Conservation (phyloP, 495 filamentous ascomycete species). For the Baudoinia panamericana region DNA sequence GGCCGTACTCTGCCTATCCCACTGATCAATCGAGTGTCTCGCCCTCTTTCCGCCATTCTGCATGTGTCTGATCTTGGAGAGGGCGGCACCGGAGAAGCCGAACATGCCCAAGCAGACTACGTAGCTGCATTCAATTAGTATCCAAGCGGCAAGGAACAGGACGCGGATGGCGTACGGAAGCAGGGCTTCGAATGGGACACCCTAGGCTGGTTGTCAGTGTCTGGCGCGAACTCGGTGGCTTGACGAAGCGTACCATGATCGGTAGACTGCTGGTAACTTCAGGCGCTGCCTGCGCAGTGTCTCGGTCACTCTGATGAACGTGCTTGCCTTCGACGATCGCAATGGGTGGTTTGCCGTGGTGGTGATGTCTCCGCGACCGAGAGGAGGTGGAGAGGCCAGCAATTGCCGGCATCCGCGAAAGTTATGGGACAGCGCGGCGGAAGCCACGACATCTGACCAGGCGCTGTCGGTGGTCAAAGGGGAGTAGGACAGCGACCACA, state of each 20-base stretch:
- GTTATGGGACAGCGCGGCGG: too few species aligned
- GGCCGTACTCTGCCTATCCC: slow-evolving; percentile 68
- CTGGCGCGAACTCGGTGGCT: neutral
- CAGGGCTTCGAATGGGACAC: slow-evolving; percentile 89
- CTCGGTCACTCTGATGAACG: neutral
- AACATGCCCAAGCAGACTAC: slow-evolving; percentile 47
- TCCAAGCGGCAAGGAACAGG: too few species aligned
- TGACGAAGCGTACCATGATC: slow-evolving; percentile 2
- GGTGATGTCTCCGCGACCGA: too few species aligned
- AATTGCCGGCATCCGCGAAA: too few species aligned
- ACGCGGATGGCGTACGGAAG: slow-evolving; percentile 76
- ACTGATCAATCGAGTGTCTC: slow-evolving; percentile 74
- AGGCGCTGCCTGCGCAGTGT: neutral
- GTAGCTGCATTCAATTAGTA: slow-evolving; percentile 15
- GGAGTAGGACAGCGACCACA: too few species aligned
- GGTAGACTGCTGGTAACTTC: neutral
- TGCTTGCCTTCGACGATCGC: too few species aligned
- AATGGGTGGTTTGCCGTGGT: too few species aligned
- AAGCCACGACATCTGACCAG: too few species aligned
- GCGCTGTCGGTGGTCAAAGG: too few species aligned
- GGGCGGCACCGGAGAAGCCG: slow-evolving; percentile 60
- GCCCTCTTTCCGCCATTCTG: slow-evolving; percentile 80
- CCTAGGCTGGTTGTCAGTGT: slow-evolving; percentile 31
- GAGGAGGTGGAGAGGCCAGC: too few species aligned
- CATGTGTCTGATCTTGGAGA: slow-evolving; percentile 60